These are phyloP conservation scores for Agaricus sinodeliciosus DNA, from an alignment of 768 basidiomycete species.

Conservation along the genomic window DNA sequence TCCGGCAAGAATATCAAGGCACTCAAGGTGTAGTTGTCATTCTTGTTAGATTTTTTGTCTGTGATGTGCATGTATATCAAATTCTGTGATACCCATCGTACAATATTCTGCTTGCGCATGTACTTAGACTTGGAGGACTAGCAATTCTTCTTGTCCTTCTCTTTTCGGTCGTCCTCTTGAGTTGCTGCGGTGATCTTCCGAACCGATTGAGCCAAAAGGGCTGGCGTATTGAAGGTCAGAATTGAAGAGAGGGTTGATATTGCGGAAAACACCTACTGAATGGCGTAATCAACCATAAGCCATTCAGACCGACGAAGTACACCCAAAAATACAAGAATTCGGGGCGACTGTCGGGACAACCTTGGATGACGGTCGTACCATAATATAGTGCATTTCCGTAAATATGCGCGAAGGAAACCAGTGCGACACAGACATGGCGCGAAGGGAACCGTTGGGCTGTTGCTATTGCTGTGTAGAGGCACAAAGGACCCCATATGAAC, in stretches of 20 bases:
- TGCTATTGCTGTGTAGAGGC: conserved; percentile 9
- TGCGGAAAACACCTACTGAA: neutral
- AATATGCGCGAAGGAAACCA: conserved; percentile 11
- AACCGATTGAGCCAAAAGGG: conserved; percentile 3
- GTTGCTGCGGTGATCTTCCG: conserved; percentile 1
- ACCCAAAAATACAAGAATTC: conserved; percentile 14
- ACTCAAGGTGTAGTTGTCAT: conserved; percentile 58
- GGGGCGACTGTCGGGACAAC: conserved; percentile 9
- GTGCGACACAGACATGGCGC: conserved; percentile 6
- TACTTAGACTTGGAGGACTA: neutral
- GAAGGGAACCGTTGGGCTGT: conserved; percentile 8
- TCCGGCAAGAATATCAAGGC: conserved; percentile 79
- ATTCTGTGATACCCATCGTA: conserved; percentile 5
- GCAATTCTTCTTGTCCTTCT: neutral
- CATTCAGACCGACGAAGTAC: conserved; percentile 12
- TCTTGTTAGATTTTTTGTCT: neutral
- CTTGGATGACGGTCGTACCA: conserved; percentile 8
- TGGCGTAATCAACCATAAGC: conserved; percentile 12
- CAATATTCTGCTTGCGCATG: neutral
- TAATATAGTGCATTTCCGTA: conserved; percentile 13
- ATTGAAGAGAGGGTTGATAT: too few species aligned
- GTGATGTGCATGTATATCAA: conserved; percentile 2
- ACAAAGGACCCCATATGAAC: conserved; percentile 11
- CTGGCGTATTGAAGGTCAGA: neutral
- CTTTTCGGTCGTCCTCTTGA: neutral